These are phyloP conservation scores for Avena sativa DNA, from an alignment of 176 grass and related monocot genomes.

Conservation along the genomic window DNA sequence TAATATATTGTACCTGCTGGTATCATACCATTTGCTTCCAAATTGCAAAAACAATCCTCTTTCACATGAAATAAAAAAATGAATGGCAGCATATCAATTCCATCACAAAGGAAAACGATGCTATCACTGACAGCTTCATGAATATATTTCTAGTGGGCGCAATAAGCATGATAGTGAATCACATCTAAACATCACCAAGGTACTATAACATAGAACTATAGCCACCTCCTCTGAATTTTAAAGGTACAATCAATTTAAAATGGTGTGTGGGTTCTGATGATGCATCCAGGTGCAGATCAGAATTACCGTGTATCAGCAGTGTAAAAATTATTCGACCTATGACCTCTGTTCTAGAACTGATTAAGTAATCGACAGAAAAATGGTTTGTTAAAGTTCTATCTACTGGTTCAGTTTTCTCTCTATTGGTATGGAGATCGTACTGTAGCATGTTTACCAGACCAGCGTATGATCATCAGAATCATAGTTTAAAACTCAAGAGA, in stretches of 20 bases:
- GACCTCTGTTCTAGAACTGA: background rate
- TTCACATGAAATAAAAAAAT: slow-evolving; percentile 6
- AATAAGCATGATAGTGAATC: slow-evolving; percentile 14
- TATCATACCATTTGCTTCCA: slow-evolving; percentile 15
- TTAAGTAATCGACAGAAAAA: background rate
- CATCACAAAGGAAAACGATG: background rate
- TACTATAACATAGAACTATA: slow-evolving; percentile 9
- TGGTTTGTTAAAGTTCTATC: background rate
- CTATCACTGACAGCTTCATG: background rate
- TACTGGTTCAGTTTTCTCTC: background rate
- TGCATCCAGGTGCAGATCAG: background rate
- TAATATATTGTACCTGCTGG: background rate
- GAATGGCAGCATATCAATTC: background rate
- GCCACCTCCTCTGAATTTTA: background rate
- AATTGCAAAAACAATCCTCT: background rate
- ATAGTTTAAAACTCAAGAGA: slow-evolving; percentile 22
- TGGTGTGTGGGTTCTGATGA: background rate
- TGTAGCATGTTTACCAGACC: background rate
- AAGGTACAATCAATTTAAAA: slow-evolving; percentile 23
- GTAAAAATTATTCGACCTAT: background rate
- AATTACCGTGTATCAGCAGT: background rate
- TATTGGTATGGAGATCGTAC: background rate
- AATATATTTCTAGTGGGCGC: background rate
- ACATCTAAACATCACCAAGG: slow-evolving; percentile 19
- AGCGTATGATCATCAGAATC: slow-evolving; percentile 2